A percentile compares a stretch with the other conserved stretches of the same genome.
phyloP scores from a whole-genome alignment of 805 yeast genomes.

The Lachancea meyersii region DNA sequence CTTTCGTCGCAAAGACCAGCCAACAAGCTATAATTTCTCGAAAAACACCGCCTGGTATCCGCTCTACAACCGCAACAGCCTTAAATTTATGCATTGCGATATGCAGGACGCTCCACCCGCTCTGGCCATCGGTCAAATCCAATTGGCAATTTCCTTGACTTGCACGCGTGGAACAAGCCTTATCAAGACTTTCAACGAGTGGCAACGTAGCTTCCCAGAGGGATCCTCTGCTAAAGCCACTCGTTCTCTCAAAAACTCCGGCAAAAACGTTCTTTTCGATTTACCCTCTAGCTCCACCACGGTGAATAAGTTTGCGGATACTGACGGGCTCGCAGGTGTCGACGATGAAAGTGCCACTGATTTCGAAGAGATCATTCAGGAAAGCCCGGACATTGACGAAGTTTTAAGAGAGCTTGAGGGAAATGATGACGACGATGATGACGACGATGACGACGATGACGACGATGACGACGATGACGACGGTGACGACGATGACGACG shows the following conservation, averaged over 20 bases:
- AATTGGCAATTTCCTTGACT: slow-evolving; percentile 19
- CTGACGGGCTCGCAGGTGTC: neutral
- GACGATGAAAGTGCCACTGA: slow-evolving; percentile 2
- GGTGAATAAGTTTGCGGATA: neutral
- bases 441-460: slow-evolving; percentile 5
- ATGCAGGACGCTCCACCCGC: slow-evolving; percentile 1
- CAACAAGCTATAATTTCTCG: slow-evolving; percentile 18
- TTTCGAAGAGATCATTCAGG: slow-evolving; percentile 3
- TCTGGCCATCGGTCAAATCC: slow-evolving; percentile 23
- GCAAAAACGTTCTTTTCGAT: neutral
- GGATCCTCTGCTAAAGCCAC: neutral
- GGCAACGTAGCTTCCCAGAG: too few species aligned
- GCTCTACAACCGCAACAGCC: slow-evolving; percentile 19
- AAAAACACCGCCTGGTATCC: slow-evolving; percentile 23
- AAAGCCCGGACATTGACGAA: neutral
- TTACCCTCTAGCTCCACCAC: slow-evolving; percentile 2
- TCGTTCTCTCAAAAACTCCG: neutral
- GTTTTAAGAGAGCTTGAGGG: slow-evolving; percentile 1
- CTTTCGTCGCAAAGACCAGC: slow-evolving; percentile 18
- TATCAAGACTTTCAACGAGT: slow-evolving; percentile 20
- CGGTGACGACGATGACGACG: slow-evolving; percentile 11
- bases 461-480: slow-evolving; percentile 11
- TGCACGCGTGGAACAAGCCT: slow-evolving; percentile 15
- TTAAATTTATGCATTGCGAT: slow-evolving; percentile 2
- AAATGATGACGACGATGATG: neutral